These are phyloP conservation scores for Pisolithus albus DNA, from an alignment of 768 basidiomycete species.

Conservation along the genomic window DNA sequence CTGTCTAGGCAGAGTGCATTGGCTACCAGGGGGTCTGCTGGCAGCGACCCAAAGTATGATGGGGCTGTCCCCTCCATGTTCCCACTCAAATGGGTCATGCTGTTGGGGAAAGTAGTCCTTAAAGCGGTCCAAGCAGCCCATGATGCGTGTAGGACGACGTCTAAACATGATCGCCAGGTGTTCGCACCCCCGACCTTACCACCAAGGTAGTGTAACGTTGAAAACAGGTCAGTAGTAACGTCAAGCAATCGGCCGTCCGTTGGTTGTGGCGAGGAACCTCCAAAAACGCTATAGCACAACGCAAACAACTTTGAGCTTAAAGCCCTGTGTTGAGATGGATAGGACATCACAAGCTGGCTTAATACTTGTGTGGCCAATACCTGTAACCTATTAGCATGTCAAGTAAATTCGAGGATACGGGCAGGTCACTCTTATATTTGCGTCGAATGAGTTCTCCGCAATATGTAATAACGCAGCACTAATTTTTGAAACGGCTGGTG, in stretches of 20 bases:
- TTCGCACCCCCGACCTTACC: conserved; percentile 71
- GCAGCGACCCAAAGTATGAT: conserved; percentile 11
- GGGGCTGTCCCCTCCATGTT: conserved; percentile 9
- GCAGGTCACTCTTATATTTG: conserved; percentile 47
- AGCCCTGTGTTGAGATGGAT: conserved; percentile 61
- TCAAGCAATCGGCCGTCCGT: conserved; percentile 34
- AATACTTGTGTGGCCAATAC: conserved; percentile 42
- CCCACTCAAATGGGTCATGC: conserved; percentile 32
- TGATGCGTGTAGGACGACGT: conserved; percentile 61
- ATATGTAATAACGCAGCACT: conserved; percentile 50
- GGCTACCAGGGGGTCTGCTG: conserved; percentile 41
- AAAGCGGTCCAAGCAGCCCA: conserved; percentile 54
- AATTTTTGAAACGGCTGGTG: conserved; percentile 69
- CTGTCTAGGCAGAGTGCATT: conserved; percentile 57
- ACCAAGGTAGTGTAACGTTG: conserved; percentile 60
- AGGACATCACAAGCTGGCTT: conserved; percentile 49
- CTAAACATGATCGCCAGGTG: conserved; percentile 70
- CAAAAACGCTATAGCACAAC: conserved; percentile 49
- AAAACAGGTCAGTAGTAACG: conserved; percentile 53
- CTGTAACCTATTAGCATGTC: conserved; percentile 28
- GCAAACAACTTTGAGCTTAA: conserved; percentile 46
- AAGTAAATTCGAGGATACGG: neutral
- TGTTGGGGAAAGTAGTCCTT: conserved; percentile 49
- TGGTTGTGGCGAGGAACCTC: conserved; percentile 43
- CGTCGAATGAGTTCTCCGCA: conserved; percentile 43